Conservation (phyloP, 768 basidiomycete genomes). For the Daedaleopsis nitida region DNA sequence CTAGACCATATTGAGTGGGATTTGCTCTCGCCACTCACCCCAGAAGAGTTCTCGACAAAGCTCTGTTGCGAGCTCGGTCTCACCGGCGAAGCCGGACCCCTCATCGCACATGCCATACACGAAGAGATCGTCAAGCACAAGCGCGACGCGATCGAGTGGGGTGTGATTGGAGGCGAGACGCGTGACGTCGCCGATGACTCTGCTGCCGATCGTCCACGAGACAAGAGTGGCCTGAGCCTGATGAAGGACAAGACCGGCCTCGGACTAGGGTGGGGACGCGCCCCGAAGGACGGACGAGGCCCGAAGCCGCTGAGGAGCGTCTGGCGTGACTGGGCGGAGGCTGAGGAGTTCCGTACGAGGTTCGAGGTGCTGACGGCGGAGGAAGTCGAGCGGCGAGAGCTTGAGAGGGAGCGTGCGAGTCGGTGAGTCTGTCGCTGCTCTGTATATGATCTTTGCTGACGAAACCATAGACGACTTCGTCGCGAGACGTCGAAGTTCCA, state of each 20-base stretch:
- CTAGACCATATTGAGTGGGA: constrained; percentile 99
- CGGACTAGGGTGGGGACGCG: constrained; percentile 74
- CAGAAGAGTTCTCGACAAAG: constrained; percentile 77
- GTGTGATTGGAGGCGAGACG: constrained; percentile 68
- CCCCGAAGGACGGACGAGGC: constrained; percentile 76
- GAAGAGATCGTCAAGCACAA: constrained; percentile 96
- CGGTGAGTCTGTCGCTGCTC: constrained; percentile 44
- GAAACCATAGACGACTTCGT: constrained; percentile 50
- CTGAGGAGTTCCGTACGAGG: constrained; percentile 85
- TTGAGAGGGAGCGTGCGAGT: constrained; percentile 84
- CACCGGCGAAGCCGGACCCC: constrained; percentile 82
- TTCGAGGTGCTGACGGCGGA: constrained; percentile 87
- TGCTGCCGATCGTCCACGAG: constrained; percentile 40
- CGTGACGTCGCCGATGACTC: constrained; percentile 34
- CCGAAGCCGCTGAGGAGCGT: constrained; percentile 83
- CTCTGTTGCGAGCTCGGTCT: constrained; percentile 88
- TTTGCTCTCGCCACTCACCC: constrained; percentile 88
- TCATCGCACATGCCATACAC: constrained; percentile 91
- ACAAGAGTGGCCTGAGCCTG: constrained; percentile 54
- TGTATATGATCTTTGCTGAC: constrained; percentile 2
- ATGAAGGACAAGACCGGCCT: constrained; percentile 84
- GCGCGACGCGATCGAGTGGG: constrained; percentile 93
- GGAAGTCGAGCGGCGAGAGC: constrained; percentile 88
- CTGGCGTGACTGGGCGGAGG: constrained; percentile 95
- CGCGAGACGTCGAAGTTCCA: constrained; percentile 71